These are phyloP conservation scores for Fusarium foetens DNA, from an alignment of 2,329 filamentous ascomycete species.

Conservation along the genomic window DNA sequence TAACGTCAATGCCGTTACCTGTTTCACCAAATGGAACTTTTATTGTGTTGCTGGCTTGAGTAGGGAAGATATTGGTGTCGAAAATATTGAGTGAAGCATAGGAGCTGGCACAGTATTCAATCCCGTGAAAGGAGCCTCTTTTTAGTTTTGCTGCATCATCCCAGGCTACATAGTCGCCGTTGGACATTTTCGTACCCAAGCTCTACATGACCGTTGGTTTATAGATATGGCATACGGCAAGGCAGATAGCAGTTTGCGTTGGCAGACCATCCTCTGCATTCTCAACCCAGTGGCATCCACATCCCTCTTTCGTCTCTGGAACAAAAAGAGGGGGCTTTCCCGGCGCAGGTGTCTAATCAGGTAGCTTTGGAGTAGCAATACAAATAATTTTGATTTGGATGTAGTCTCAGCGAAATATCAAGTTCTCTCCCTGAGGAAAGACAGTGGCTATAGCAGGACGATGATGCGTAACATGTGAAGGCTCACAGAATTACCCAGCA, in stretches of 20 bases:
- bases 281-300: not conserved
- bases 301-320: not conserved
- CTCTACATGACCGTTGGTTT: rapidly evolving
- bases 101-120: too few species aligned
- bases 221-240: not conserved
- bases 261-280: not conserved
- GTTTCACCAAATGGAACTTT: too few species aligned
- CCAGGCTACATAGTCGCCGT: not conserved
- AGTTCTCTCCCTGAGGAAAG: too few species aligned
- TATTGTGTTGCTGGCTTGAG: not conserved
- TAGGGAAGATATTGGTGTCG: too few species aligned
- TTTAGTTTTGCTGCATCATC: not conserved
- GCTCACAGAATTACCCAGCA: not conserved
- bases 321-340: too few species aligned
- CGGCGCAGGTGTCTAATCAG: not conserved
- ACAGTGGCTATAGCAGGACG: not conserved
- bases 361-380: not conserved
- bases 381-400: not conserved
- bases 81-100: too few species aligned
- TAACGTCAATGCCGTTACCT: not conserved
- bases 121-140: not conserved
- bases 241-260: not conserved
- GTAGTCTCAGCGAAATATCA: too few species aligned
- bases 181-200: too few species aligned
- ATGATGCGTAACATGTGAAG: not conserved